A percentile compares a stretch with the other conserved stretches of the same genome.
These are phyloP conservation scores for Xenosphaeropsis pyriputrescens DNA, from an alignment of 2,329 filamentous ascomycete genomes.

Conservation along the genomic window DNA sequence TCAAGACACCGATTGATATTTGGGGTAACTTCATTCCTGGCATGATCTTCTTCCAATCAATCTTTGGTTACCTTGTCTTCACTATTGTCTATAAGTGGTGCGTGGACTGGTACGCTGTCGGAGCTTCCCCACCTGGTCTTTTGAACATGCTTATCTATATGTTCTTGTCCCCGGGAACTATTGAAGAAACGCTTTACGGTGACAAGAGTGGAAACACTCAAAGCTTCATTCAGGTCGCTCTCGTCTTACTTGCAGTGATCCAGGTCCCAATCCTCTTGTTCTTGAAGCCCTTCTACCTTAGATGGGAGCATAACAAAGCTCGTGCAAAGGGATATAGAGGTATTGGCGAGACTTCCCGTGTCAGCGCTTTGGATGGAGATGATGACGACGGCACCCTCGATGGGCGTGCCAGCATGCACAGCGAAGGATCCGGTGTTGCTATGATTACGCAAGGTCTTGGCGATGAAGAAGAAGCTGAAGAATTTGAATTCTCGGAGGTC, in stretches of 20 bases:
- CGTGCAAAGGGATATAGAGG: conserved; percentile 83
- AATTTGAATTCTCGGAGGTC: conserved; percentile 92
- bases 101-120: conserved; percentile 62
- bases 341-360: conserved; percentile 74
- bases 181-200: conserved; percentile 58
- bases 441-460: conserved; percentile 79
- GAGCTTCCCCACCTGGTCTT: conserved; percentile 63
- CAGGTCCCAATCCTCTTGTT: conserved; percentile 89
- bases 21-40: conserved; percentile 96
- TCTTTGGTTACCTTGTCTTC: conserved; percentile 91
- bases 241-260: conserved; percentile 67
- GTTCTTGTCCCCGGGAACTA: conserved; percentile 76
- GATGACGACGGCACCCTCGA: conserved; percentile 49
- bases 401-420: conserved; percentile 52
- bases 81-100: conserved; percentile 97
- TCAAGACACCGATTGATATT: conserved; percentile 89
- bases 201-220: conserved; percentile 39
- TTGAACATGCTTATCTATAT: conserved; percentile 99
- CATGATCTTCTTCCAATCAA: conserved; percentile 99
- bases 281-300: conserved; percentile 89
- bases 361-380: conserved; percentile 83
- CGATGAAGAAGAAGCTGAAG: conserved; percentile 76
- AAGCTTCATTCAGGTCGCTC: conserved; percentile 54
- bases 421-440: conserved; percentile 69
- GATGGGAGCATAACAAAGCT: conserved; percentile 83